Base-by-base conservation (phyloP, 306 rosid genomes). In the Ceratonia siliqua region DNA sequence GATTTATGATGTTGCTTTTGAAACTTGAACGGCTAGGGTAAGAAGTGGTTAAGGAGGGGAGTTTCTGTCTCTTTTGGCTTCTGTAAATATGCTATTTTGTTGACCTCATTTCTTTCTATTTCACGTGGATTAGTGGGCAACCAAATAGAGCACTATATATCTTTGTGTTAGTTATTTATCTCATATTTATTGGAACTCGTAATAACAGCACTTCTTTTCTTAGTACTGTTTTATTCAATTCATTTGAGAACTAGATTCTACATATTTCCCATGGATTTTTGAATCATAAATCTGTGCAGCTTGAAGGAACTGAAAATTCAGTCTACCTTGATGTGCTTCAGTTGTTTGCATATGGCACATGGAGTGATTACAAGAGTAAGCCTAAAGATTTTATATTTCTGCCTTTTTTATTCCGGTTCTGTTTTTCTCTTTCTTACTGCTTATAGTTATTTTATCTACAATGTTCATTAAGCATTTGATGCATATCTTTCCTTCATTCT, bases 331-430 rank as follows among this genome's bases (percentile, higher is more conserved):
- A 94, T 30, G 22, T 90, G 82, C 93, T 94, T 77, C 89, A 87
- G 55, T 80, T 94, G 84, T 92, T 90, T 86, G 93, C 97, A 11
- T 89, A 92, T 67, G 99, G 97, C 73, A 91, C 91, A 42, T 94
- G 96, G 96, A 91, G 87, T 74, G 99, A 94, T 81, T 94, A 88
- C 79, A 94, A 85, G 88, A 78, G 99, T 94, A 86, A 85, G 93
- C 39, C 57, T 8, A 45, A 17, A 45, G 58, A 57, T 67, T 67
- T 56, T 33, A 36, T 24, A 3, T 59, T 69, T 71, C 36, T 36
- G 8, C 25, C 58, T 35, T 2, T 5, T 12, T 20, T 52, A 72
- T 17, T 33, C 2, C 21, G n/a, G n/a, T 2, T 13, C 9, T 54
- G 54, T 14, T 50, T 49, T 68, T 59, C 28, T 39, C 59, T 28